phyloP scores from a whole-genome alignment of 768 basidiomycete genomes.

The Multifurca ochricompacta region DNA sequence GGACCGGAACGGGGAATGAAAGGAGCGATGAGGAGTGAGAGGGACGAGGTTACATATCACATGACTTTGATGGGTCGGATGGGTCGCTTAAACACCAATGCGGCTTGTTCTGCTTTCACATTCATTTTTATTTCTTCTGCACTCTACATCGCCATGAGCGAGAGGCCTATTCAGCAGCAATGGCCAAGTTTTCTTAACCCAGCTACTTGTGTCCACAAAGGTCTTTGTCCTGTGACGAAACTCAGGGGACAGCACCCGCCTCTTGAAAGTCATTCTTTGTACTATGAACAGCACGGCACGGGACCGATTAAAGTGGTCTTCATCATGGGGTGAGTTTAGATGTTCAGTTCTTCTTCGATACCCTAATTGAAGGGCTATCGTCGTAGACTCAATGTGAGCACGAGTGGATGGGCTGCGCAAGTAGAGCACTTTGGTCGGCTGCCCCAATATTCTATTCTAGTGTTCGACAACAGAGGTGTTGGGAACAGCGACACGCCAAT shows the following conservation, averaged over 20 bases:
- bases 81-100: no score
- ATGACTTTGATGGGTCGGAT: no score
- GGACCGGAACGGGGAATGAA: no score
- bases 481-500: slow-evolving; percentile 64
- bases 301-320: slow-evolving; percentile 61
- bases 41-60: no score
- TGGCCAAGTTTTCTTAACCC: slow-evolving; percentile 48
- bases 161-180: slow-evolving; percentile 11
- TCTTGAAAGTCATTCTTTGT: slow-evolving; percentile 63
- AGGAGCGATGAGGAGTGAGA: no score
- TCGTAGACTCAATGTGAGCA: slow-evolving; percentile 50
- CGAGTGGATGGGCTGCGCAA: slow-evolving; percentile 57
- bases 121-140: background rate
- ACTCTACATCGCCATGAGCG: background rate
- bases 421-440: slow-evolving; percentile 54
- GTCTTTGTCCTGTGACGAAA: slow-evolving; percentile 65
- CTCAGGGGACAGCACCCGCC: slow-evolving; percentile 37
- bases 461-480: slow-evolving; percentile 82
- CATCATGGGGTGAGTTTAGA: slow-evolving; percentile 58
- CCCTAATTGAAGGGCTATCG: background rate
- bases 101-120: no score
- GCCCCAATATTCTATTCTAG: slow-evolving; percentile 50
- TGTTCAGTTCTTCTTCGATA: background rate
- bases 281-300: slow-evolving; percentile 70
- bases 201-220: slow-evolving; percentile 54